Evolutionary conservation across 2,329 filamentous ascomycete genomes (phyloP).

Genomic region (Celoporthe dispersa): DNA sequence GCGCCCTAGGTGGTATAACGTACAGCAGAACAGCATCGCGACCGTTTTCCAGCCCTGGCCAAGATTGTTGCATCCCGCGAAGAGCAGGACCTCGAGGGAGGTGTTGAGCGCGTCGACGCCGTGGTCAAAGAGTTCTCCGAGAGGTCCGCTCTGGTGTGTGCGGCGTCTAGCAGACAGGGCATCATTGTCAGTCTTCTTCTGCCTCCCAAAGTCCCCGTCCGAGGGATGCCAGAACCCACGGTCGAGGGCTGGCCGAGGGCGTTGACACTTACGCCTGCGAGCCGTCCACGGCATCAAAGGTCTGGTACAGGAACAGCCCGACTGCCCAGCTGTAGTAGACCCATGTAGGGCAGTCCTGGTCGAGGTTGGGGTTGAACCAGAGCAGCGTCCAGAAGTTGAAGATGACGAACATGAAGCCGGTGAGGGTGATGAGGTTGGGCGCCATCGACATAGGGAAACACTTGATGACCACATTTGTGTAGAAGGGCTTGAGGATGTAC

Average conservation of each 20-base stretch:
- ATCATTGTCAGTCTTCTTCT: conserved; percentile 22
- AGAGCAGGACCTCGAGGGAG: conserved; percentile 88
- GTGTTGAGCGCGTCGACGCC: conserved; percentile 97
- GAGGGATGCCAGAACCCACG: not conserved
- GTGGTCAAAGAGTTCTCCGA: conserved; percentile 97
- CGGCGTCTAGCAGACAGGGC: conserved; percentile 62
- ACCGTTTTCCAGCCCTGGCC: conserved; percentile 92
- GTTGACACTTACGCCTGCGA: conserved; percentile 78
- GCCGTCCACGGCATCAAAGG: conserved; percentile 96
- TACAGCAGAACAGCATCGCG: conserved; percentile 80
- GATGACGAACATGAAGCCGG: conserved; percentile 88
- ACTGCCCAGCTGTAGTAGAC: conserved; percentile 92
- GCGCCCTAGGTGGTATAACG: conserved; percentile 37
- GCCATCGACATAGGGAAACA: conserved; percentile 97
- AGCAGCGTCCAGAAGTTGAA: conserved; percentile 88
- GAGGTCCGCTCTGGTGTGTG: conserved; percentile 87
- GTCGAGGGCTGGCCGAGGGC: not conserved
- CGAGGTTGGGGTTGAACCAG: conserved; percentile 94
- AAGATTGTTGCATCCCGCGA: conserved; percentile 89
- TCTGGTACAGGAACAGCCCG: conserved; percentile 95
- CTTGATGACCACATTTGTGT: conserved; percentile 91
- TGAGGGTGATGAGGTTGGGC: conserved; percentile 83
- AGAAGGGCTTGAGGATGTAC: conserved; percentile 97
- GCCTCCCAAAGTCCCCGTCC: not conserved
- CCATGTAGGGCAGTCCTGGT: conserved; percentile 92